Evolutionary conservation across 176 grass and related monocot species (phyloP), one percentile per base, ranked within the genome.

Genomic region (Musa schizocarpa): DNA sequence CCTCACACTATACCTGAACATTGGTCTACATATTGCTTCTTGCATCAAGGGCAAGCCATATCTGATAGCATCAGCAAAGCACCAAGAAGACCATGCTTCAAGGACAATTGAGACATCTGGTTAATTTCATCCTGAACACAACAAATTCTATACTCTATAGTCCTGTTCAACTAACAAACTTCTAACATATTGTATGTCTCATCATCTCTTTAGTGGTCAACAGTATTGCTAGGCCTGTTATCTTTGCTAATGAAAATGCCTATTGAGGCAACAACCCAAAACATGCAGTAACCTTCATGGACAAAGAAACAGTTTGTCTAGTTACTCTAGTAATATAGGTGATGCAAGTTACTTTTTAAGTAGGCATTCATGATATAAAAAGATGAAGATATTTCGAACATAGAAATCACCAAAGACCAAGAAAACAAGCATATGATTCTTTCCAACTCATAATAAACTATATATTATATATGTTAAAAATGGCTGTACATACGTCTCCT

Each of bases 401-500:
- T 65, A 65, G 23, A 12, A 11, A 71, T 71, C 68, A 71, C 51
- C 20, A 27, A 6, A 68, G 23, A 1, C 50, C 1, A 71, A 10
- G 49, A 8, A 71, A 50, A 17, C 17, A 70, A 51, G 68, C 7
- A 50, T 17, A 69, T 2, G 48, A 11, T 50, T 14, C 8, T 8
- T 65, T 21, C 48, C 24, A 51, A 21, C 13, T 76, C 8, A 71
- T 78, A 75, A 8, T 82, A 71, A 65, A 25, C 53, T 71, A 73
- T 53, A 81, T 43, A 43, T 6, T 6, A 43, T 43, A 6, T 43
- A 43, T 43, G 34, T 43, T 43, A 17, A 70, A 17, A 66, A 76
- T 76, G 52, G 68, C 76, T 63, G 20, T 70, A 82, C 86, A 86
- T 90, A 97, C 94, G 83, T 97, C 94, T 57, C 94, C 94, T 83